Conservation (phyloP, 345 rosid genomes). For the Populus euphratica region DNA sequence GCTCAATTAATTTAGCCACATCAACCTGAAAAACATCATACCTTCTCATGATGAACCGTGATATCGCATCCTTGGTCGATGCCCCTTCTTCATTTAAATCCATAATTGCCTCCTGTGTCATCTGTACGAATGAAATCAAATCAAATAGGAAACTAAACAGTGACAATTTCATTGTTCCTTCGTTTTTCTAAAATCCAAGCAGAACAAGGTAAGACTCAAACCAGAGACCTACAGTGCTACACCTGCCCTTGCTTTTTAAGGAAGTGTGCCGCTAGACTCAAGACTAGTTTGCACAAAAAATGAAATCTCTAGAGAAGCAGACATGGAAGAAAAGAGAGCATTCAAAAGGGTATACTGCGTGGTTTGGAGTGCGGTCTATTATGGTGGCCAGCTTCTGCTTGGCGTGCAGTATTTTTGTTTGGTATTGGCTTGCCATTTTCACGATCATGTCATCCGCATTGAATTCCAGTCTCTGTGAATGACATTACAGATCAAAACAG, state of each 20-base stretch:
- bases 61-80: slow-evolving; percentile 5
- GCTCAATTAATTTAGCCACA: slow-evolving; percentile 8
- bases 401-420: not conserved
- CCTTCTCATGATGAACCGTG: not conserved
- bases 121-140: not conserved
- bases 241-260: not conserved
- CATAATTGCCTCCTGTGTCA: slow-evolving; percentile 16
- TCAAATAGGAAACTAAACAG: not conserved
- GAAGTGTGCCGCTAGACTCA: not conserved
- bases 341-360: not conserved
- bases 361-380: not conserved
- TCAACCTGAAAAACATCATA: slow-evolving; percentile 14
- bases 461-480: not conserved
- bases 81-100: slow-evolving; percentile 21
- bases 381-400: not conserved
- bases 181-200: not conserved
- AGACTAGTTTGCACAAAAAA: not conserved
- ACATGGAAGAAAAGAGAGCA: not conserved
- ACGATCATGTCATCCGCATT: not conserved
- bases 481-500: not conserved
- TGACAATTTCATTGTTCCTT: not conserved
- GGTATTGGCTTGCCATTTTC: not conserved
- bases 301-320: not conserved
- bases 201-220: not conserved
- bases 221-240: not conserved